Conservation (phyloP, 2,329 filamentous ascomycete genomes). For the Sordariomycetes sp. region DNA sequence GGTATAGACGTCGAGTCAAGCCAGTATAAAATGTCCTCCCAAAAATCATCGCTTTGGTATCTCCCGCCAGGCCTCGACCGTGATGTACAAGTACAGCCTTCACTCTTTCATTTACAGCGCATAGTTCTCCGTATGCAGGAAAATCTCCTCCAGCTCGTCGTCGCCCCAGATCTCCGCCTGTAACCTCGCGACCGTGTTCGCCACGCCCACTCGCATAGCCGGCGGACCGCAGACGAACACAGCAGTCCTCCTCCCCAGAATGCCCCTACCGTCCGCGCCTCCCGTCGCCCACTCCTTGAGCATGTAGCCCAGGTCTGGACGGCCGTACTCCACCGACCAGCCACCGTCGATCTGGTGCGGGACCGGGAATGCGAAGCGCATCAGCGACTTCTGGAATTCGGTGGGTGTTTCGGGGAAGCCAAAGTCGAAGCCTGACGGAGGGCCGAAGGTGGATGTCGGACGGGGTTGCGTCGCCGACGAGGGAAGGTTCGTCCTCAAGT, state of each 20-base stretch:
- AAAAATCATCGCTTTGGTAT: slow-evolving; percentile 7
- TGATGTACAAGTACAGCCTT: slow-evolving; percentile 1
- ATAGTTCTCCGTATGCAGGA: slow-evolving; percentile 92
- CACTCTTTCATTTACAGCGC: slow-evolving; percentile 48
- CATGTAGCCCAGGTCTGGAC: slow-evolving; percentile 82
- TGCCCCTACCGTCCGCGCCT: slow-evolving; percentile 54
- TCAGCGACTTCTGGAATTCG: slow-evolving; percentile 79
- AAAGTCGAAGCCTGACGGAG: slow-evolving; percentile 60
- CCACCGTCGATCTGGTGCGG: slow-evolving; percentile 63
- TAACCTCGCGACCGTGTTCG: slow-evolving; percentile 72
- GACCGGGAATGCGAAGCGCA: slow-evolving; percentile 79
- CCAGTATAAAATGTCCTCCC: neutral
- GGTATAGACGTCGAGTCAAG: neutral
- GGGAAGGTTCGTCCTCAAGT: slow-evolving; percentile 39
- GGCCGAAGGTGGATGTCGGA: slow-evolving; percentile 48
- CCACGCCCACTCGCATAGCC: slow-evolving; percentile 78
- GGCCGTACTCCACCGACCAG: slow-evolving; percentile 87
- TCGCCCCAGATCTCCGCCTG: slow-evolving; percentile 79
- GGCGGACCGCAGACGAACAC: slow-evolving; percentile 91
- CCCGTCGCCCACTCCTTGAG: slow-evolving; percentile 72
- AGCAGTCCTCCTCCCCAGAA: slow-evolving; percentile 72
- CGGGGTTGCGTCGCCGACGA: slow-evolving; percentile 22
- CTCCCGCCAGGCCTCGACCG: neutral
- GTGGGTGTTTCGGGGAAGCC: slow-evolving; percentile 79
- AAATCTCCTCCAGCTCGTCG: slow-evolving; percentile 76